Conservation (phyloP, 148 eudicot species). For the Rheum nobile region DNA sequence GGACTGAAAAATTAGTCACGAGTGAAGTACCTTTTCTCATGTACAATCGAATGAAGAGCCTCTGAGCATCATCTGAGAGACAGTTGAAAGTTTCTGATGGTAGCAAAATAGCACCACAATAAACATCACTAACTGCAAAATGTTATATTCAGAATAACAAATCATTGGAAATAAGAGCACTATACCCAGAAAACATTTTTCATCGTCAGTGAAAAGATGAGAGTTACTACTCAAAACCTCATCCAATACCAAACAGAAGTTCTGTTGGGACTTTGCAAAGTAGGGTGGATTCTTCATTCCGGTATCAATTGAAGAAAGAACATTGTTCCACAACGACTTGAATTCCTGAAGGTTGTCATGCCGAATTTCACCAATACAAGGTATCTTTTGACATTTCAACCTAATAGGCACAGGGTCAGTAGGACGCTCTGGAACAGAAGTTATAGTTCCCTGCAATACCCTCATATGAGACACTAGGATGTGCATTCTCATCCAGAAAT, state of each 20-base stretch:
- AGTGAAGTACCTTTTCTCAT: constrained; percentile 60
- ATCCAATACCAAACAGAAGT: constrained; percentile 52
- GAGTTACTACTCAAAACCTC: constrained; percentile 48
- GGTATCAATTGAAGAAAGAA: constrained; percentile 26
- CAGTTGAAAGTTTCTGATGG: constrained; percentile 52
- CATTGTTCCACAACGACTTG: constrained; percentile 44
- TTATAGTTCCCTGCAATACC: constrained; percentile 51
- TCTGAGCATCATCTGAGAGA: constrained; percentile 78
- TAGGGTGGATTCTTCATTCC: constrained; percentile 30
- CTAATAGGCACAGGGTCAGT: constrained; percentile 55
- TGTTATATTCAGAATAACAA: neutral
- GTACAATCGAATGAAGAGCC: constrained; percentile 83
- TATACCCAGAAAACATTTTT: constrained; percentile 54
- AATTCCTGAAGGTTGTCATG: constrained; percentile 28
- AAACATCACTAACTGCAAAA: neutral
- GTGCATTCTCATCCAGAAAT: neutral
- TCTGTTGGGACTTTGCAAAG: constrained; percentile 56
- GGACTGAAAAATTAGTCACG: neutral
- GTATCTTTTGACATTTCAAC: constrained; percentile 26
- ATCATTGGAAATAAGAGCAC: neutral
- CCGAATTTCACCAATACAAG: constrained; percentile 21
- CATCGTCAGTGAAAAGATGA: constrained; percentile 56
- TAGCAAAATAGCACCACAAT: constrained; percentile 9
- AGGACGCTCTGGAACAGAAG: constrained; percentile 46
- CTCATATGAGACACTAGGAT: neutral